Conservation (phyloP, 192 early-diverging fungal species). For the Obelidium mucronatum region DNA sequence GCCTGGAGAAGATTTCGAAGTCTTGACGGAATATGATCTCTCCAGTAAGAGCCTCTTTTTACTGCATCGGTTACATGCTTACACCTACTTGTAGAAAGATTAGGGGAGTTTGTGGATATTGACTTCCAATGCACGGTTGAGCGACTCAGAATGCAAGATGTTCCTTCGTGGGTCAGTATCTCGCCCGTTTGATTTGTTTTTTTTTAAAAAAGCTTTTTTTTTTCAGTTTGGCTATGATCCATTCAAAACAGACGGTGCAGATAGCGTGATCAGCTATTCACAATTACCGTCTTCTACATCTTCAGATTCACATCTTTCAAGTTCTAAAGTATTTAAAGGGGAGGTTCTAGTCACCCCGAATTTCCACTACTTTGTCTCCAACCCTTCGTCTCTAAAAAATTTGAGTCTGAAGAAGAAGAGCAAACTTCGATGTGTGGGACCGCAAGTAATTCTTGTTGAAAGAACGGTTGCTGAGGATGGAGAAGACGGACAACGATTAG, state of each 20-base stretch:
- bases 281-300: not conserved
- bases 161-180: slow-evolving; percentile 40
- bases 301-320: not conserved
- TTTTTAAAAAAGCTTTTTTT: not conserved
- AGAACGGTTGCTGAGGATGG: not conserved
- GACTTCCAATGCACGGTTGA: slow-evolving; percentile 42
- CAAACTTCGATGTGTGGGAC: not conserved
- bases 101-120: slow-evolving; percentile 49
- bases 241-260: slow-evolving; percentile 29
- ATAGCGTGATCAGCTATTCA: not conserved
- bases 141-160: slow-evolving; percentile 45
- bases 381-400: slow-evolving; percentile 15
- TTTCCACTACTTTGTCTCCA: slow-evolving; percentile 42
- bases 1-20: slow-evolving; percentile 36
- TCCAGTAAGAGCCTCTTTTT: slow-evolving; percentile 21
- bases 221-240: slow-evolving; percentile 54
- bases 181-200: no score
- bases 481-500: no score
- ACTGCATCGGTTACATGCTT: not conserved
- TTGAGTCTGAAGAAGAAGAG: not conserved
- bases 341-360: slow-evolving; percentile 45
- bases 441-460: not conserved
- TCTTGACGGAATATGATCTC: slow-evolving; percentile 27
- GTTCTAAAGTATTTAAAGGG: slow-evolving; percentile 5
- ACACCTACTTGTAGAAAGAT: not conserved